These are phyloP conservation scores for Nephelium lappaceum DNA, from an alignment of 345 rosid genomes.

Conservation along the genomic window DNA sequence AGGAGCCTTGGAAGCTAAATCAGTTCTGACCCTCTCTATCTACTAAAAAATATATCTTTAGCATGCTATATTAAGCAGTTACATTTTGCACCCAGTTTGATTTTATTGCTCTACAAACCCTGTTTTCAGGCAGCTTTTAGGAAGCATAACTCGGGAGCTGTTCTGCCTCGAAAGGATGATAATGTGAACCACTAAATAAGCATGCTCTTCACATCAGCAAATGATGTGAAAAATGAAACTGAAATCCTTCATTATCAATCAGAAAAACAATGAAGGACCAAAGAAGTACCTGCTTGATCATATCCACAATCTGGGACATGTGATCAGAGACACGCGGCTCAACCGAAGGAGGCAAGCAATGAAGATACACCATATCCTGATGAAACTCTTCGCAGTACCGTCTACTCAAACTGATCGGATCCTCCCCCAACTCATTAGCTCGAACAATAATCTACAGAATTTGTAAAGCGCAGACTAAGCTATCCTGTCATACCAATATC, in stretches of 20 bases:
- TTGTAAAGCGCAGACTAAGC: constrained; percentile 51
- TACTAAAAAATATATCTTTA: not conserved
- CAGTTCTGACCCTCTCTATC: not conserved
- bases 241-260: not conserved
- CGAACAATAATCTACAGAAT: constrained; percentile 81
- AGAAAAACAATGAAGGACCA: not conserved
- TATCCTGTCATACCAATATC: constrained; percentile 47
- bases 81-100: not conserved
- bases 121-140: not conserved
- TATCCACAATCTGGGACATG: constrained; percentile 80
- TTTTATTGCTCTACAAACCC: not conserved
- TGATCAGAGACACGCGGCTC: constrained; percentile 95
- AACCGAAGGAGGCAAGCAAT: constrained; percentile 77
- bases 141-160: not conserved
- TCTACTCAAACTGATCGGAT: constrained; percentile 84
- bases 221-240: not conserved
- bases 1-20: not conserved
- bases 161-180: not conserved
- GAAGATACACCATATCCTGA: constrained; percentile 74
- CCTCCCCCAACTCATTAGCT: constrained; percentile 88
- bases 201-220: not conserved
- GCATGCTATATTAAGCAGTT: not conserved
- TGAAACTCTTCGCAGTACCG: constrained; percentile 83
- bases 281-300: constrained; percentile 78
- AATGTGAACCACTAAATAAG: not conserved